These are phyloP conservation scores for Ceratobasidium theobromae DNA, from an alignment of 1,284 basidiomycete species.

Conservation along the genomic window DNA sequence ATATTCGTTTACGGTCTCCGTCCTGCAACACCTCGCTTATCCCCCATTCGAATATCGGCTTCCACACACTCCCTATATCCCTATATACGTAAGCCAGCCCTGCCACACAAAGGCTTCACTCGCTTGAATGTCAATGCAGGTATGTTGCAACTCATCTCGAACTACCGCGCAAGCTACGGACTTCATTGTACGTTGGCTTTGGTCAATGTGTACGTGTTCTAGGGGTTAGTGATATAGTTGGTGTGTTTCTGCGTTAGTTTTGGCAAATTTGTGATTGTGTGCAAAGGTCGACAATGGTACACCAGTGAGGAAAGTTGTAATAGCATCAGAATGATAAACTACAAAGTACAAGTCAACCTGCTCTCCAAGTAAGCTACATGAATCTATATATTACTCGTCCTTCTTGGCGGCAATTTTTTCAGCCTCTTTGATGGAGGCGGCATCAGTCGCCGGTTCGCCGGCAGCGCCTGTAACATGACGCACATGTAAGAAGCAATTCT, in stretches of 20 bases:
- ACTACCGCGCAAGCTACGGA: too few species aligned
- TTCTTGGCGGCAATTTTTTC: constrained; percentile 83
- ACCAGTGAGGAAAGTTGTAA: constrained; percentile 1
- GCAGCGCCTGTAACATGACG: constrained; percentile 45
- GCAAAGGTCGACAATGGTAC: constrained; percentile 10
- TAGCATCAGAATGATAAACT: constrained; percentile 6
- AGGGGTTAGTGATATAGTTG: constrained; percentile 4
- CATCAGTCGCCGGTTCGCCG: constrained; percentile 74
- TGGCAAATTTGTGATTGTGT: background rate
- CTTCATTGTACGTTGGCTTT: constrained; percentile 50
- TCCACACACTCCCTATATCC: too few species aligned
- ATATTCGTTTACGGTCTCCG: too few species aligned
- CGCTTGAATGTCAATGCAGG: too few species aligned
- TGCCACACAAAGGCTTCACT: too few species aligned
- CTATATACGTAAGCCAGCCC: too few species aligned
- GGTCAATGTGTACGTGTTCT: constrained; percentile 38
- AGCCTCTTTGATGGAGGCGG: constrained; percentile 81
- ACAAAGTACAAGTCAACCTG: constrained; percentile 12
- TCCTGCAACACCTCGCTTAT: too few species aligned
- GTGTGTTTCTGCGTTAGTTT: constrained; percentile 13
- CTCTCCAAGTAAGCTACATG: background rate
- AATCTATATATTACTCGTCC: constrained; percentile 57
- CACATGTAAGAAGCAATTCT: background rate
- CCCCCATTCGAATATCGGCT: too few species aligned
- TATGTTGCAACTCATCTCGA: too few species aligned